Conservation (phyloP, 2,329 filamentous ascomycete genomes). For the Fusarium longipes region DNA sequence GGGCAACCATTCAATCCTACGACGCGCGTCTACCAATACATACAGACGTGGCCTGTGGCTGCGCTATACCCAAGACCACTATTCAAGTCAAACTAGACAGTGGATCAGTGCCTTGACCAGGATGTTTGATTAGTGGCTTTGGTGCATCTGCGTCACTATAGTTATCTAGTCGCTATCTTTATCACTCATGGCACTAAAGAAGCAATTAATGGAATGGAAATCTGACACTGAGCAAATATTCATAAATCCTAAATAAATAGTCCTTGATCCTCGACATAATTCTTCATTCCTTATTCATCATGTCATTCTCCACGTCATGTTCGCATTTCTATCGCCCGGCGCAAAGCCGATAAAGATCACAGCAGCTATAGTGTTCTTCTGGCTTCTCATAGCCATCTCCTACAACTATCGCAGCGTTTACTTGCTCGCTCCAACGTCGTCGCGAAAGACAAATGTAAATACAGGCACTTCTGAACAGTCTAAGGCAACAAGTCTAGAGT, state of each 20-base stretch:
- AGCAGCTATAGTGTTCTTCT: conserved; percentile 17
- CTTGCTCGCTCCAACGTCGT: background rate
- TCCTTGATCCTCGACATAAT: background rate
- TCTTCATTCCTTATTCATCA: background rate
- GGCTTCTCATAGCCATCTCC: conserved; percentile 18
- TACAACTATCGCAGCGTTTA: conserved; percentile 18
- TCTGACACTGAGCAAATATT: background rate
- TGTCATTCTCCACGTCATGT: conserved; percentile 16
- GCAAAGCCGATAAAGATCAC: conserved; percentile 23
- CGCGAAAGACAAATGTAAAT: background rate
- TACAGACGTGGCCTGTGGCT: no score
- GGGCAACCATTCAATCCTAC: background rate
- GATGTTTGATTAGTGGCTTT: background rate
- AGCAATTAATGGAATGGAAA: background rate
- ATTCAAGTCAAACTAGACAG: background rate
- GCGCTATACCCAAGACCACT: no score
- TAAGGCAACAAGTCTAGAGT: background rate
- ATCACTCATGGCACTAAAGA: background rate
- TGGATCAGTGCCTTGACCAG: background rate
- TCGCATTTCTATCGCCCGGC: conserved; percentile 18
- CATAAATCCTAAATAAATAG: background rate
- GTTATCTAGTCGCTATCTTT: conserved; percentile 1
- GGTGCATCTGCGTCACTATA: background rate
- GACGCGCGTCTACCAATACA: background rate
- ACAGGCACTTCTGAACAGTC: background rate